Evolutionary conservation across 2,329 filamentous ascomycete species (phyloP), one percentile per base, ranked within the genome.

Genomic region (Sporothrix variecibatus): DNA sequence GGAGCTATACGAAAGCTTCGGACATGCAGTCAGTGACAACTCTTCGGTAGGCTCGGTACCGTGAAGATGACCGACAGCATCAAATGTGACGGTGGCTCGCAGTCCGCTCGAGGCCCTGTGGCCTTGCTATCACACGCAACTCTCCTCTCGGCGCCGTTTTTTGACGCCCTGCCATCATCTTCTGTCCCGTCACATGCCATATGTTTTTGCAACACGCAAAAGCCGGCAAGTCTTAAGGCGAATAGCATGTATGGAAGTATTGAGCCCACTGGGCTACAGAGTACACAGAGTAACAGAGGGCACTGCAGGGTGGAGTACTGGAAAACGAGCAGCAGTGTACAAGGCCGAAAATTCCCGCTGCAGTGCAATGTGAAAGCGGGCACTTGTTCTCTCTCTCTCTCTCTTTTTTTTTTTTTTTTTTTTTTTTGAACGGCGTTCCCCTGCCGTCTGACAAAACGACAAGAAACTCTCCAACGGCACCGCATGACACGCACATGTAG

Each of bases 401-500:
- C 5, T 28, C 11, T 26, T 58, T 26, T 34, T 11, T n/a, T 31
- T 28, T n/a, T 23, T 51, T 31, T 51, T 62, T 49, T 20, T 43
- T 43, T 49, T 17, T 38, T 20, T 9, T 49, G 20, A 17, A 11
- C 40, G 1, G 12, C 28, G 40, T 51, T 40, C 34, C n/a, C 26
- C 34, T 58, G 43, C 40, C 43, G 40, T 67, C 62, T 23, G 62
- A 67, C 62, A 67, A 46, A 40, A 65, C 3, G 31, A 58, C 23
- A 34, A 34, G 31, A 65, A 56, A 56, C 56, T 23, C 28, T 56
- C n/a, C 64, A 67, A 67, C 40, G 26, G 43, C 43, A 28, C 26
- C 40, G 43, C 58, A 65, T 65, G 71, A 51, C 40, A 64, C 49
- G 40, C 56, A 53, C 56, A 72, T 64, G 43, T 53, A 56, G 70